Percentiles rank a stretch among this genome's conserved stretches.
Conservation (phyloP, 2,329 filamentous ascomycete species). For the Sclerotinia nivalis region DNA sequence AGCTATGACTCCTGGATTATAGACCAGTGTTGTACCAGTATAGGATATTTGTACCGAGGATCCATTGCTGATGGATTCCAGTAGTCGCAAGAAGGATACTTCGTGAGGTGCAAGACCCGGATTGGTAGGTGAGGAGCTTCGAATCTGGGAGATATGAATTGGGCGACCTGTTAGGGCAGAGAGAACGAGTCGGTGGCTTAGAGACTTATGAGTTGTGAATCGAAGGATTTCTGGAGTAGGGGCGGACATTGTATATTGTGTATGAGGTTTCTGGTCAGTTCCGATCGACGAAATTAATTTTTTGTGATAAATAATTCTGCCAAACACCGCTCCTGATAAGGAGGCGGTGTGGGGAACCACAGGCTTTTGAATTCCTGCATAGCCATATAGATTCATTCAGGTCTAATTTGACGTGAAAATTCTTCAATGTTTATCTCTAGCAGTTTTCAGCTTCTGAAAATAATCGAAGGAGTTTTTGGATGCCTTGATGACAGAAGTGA, state of each 20-base stretch:
- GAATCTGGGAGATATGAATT: conserved; percentile 91
- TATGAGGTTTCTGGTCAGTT: conserved; percentile 15
- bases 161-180: conserved; percentile 88
- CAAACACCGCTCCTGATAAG: conserved; percentile 4
- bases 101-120: conserved; percentile 91
- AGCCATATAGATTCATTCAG: neutral
- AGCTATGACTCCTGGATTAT: conserved; percentile 88
- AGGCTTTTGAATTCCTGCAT: neutral
- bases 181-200: conserved; percentile 82
- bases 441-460: neutral
- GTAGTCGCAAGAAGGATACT: conserved; percentile 90
- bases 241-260: conserved; percentile 36
- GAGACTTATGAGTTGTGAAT: conserved; percentile 81
- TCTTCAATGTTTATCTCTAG: neutral
- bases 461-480: neutral
- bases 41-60: conserved; percentile 93
- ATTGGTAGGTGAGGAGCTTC: conserved; percentile 78
- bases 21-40: conserved; percentile 90
- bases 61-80: conserved; percentile 94
- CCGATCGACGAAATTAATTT: conserved; percentile 18
- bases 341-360: conserved; percentile 10
- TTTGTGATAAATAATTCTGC: conserved; percentile 24
- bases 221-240: conserved; percentile 55
- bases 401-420: too few relatives aligned
- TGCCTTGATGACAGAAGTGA: neutral